phyloP scores from a whole-genome alignment of 1,284 basidiomycete species.

The Cystobasidiaceae sp. region DNA sequence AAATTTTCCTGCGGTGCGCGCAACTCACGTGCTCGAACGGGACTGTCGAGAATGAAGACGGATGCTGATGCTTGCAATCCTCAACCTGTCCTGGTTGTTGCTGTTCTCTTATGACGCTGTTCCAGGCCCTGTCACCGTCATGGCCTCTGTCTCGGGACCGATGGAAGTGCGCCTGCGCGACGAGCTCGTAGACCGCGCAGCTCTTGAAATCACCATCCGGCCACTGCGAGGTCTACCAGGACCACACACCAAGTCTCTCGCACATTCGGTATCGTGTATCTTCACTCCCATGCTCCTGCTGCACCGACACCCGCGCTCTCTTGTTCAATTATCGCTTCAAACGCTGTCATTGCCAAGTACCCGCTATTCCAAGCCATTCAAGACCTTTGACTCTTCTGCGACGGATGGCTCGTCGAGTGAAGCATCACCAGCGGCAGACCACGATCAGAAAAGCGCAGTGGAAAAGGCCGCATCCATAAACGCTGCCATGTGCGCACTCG shows the following conservation, averaged over 20 bases:
- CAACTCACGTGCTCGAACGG: too few species aligned
- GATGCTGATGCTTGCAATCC: too few species aligned
- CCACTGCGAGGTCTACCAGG: slow-evolving; percentile 51
- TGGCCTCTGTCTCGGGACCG: slow-evolving; percentile 52
- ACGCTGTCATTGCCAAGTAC: slow-evolving; percentile 53
- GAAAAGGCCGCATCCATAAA: slow-evolving; percentile 55
- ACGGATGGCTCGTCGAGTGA: not conserved
- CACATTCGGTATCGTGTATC: slow-evolving; percentile 42
- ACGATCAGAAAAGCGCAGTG: slow-evolving; percentile 13
- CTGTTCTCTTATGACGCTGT: not conserved
- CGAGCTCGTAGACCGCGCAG: slow-evolving; percentile 52
- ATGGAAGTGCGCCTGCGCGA: slow-evolving; percentile 53
- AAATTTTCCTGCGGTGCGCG: slow-evolving; percentile 38
- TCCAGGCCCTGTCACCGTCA: slow-evolving; percentile 46
- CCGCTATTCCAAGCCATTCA: slow-evolving; percentile 56
- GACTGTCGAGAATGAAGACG: too few species aligned
- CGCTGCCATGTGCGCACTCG: slow-evolving; percentile 51
- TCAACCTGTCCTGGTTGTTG: too few species aligned
- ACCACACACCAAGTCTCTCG: slow-evolving; percentile 47
- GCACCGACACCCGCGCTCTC: slow-evolving; percentile 52
- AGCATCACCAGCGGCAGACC: not conserved
- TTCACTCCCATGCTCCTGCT: slow-evolving; percentile 50
- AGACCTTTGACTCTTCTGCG: slow-evolving; percentile 32
- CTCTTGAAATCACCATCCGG: slow-evolving; percentile 52
- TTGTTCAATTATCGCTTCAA: slow-evolving; percentile 63